A percentile compares a stretch with the other conserved stretches of the same genome.
These are phyloP conservation scores for Hypoxylon sp. DNA, from an alignment of 2,329 filamentous ascomycete genomes.

Conservation along the genomic window DNA sequence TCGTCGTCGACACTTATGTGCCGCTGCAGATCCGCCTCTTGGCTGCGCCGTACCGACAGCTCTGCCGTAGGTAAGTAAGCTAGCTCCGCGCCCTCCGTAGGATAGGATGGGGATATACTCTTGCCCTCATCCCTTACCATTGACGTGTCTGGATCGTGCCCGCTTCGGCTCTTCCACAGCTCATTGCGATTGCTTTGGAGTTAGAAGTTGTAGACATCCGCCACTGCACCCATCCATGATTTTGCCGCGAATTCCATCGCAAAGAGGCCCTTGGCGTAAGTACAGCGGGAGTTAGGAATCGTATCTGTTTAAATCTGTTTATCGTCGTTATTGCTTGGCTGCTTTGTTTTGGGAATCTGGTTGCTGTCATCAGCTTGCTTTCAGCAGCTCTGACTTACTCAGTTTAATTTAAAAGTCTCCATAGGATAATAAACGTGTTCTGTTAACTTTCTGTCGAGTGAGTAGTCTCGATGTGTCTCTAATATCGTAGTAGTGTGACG, in stretches of 20 bases:
- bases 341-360: not conserved
- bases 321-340: not conserved
- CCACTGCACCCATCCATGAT: not conserved
- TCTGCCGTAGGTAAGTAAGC: conserved; percentile 10
- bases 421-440: not conserved
- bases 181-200: not conserved
- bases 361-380: not conserved
- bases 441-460: not conserved
- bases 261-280: not conserved
- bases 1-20: conserved; percentile 18
- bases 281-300: not conserved
- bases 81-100: not conserved
- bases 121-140: not conserved
- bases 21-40: conserved; percentile 5
- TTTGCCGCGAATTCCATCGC: not conserved
- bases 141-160: not conserved
- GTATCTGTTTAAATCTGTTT: not conserved
- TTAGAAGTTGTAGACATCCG: not conserved
- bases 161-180: not conserved
- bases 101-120: not conserved
- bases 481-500: not conserved
- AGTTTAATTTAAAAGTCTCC: not conserved
- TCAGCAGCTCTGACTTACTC: not conserved
- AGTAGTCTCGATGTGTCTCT: not conserved
- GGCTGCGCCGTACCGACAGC: conserved; percentile 23